Evolutionary conservation across 352 stramenopile genomes (phyloP).

Genomic region (Globisporangium mamillatum): DNA sequence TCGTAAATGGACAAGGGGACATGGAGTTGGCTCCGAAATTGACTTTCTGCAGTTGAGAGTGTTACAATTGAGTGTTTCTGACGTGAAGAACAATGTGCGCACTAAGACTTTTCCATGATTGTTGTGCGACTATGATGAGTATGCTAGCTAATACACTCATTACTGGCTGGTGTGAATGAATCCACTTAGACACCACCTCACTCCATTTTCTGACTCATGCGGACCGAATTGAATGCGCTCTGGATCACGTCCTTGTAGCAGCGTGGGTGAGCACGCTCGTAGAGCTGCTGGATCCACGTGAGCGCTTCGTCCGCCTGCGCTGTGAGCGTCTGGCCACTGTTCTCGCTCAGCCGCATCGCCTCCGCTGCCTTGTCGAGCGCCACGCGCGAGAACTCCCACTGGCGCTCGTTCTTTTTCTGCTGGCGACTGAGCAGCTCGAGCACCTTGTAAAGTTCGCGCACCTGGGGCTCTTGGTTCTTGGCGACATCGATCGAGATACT

Average conservation of each 20-base stretch:
- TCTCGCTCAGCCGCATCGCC: conserved; percentile 41
- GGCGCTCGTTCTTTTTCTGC: conserved; percentile 34
- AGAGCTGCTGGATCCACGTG: conserved; percentile 43
- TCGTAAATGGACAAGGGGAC: not conserved
- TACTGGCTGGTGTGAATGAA: not conserved
- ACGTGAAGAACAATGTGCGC: too few species aligned
- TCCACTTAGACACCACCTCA: not conserved
- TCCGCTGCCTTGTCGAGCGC: conserved; percentile 40
- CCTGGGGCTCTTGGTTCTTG: conserved; percentile 29
- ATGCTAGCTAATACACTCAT: not conserved
- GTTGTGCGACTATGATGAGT: not conserved
- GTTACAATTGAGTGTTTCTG: too few species aligned
- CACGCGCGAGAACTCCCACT: conserved; percentile 48
- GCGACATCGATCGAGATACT: conserved; percentile 50
- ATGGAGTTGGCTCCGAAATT: not conserved
- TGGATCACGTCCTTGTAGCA: conserved; percentile 60
- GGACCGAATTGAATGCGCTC: conserved; percentile 38
- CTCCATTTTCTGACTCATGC: conserved; percentile 31
- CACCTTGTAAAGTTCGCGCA: conserved; percentile 50
- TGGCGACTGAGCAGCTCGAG: conserved; percentile 44
- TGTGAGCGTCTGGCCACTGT: conserved; percentile 30
- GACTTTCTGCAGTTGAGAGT: too few species aligned
- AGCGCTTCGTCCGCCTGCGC: conserved; percentile 44
- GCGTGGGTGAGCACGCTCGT: conserved; percentile 42
- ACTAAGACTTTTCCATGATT: too few species aligned